Evolutionary conservation across 2,329 filamentous ascomycete species (phyloP).

Genomic region (Cephalotrichum gorgonifer): DNA sequence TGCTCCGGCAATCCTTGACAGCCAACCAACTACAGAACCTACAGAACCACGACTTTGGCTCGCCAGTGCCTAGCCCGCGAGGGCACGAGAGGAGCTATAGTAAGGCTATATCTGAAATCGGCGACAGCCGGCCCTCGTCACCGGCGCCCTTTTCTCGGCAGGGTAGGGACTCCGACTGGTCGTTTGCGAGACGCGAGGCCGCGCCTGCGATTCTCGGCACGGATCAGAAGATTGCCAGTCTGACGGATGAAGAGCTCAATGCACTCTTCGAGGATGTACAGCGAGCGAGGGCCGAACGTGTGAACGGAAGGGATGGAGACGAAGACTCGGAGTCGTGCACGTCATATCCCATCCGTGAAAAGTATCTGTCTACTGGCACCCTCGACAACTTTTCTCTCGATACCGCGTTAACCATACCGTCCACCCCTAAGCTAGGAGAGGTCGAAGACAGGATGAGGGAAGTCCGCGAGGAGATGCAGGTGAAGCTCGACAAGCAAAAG

Average conservation of each 20-base stretch:
- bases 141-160: slow-evolving; percentile 56
- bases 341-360: slow-evolving; percentile 82
- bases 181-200: slow-evolving; percentile 85
- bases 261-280: slow-evolving; percentile 90
- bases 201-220: slow-evolving; percentile 79
- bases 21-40: slow-evolving; percentile 49
- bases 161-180: slow-evolving; percentile 86
- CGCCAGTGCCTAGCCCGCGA: slow-evolving; percentile 50
- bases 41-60: slow-evolving; percentile 42
- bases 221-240: slow-evolving; percentile 80
- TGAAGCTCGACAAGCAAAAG: slow-evolving; percentile 72
- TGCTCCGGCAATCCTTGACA: slow-evolving; percentile 73
- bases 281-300: slow-evolving; percentile 67
- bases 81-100: slow-evolving; percentile 74
- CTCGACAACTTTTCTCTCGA: slow-evolving; percentile 95
- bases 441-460: slow-evolving; percentile 66
- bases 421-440: slow-evolving; percentile 72
- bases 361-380: slow-evolving; percentile 90
- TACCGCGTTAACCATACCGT: slow-evolving; percentile 87
- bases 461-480: slow-evolving; percentile 73
- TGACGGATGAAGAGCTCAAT: slow-evolving; percentile 92
- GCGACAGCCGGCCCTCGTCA: slow-evolving; percentile 70
- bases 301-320: slow-evolving; percentile 64
- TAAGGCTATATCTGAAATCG: slow-evolving; percentile 66
- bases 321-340: slow-evolving; percentile 85